Percentiles rank a stretch among this genome's conserved stretches.
Conservation (phyloP, 208 protist genomes). For the Naegleria gruberi region DNA sequence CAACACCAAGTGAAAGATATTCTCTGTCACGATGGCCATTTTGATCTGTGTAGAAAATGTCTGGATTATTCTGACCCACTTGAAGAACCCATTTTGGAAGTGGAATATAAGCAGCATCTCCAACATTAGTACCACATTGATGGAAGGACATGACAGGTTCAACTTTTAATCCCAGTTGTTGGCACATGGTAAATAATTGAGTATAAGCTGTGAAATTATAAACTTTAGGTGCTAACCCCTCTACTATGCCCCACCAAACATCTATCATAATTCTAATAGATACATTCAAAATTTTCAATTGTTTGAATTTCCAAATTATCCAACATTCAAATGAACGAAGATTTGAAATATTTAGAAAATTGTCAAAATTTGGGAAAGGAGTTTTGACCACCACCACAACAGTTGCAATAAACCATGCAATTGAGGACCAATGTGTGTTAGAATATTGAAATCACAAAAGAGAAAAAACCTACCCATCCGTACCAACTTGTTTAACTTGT, state of each 20-base stretch:
- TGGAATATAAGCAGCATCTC: constrained; percentile 36
- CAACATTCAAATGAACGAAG: too few relatives aligned
- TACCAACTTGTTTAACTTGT: constrained; percentile 18
- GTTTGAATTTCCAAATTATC: too few relatives aligned
- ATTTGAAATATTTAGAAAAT: too few relatives aligned
- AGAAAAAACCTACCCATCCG: too few relatives aligned
- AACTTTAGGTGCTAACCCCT: constrained; percentile 13
- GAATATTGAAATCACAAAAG: too few relatives aligned
- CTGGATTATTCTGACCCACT: constrained; percentile 21
- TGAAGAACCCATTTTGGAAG: constrained; percentile 33
- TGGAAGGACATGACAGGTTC: constrained; percentile 47
- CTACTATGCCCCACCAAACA: constrained; percentile 48
- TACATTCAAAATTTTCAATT: too few relatives aligned
- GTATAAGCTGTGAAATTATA: constrained; percentile 35
- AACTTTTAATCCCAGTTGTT: constrained; percentile 38
- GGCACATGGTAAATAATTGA: not conserved
- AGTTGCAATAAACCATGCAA: too few relatives aligned
- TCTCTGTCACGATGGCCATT: constrained; percentile 28
- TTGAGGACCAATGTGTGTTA: too few relatives aligned
- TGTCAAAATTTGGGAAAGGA: too few relatives aligned
- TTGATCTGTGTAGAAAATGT: constrained; percentile 39
- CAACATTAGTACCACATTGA: constrained; percentile 44
- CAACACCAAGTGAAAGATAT: constrained; percentile 34
- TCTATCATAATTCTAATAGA: constrained; percentile 44
- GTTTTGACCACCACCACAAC: too few relatives aligned